Conservation (phyloP, 768 basidiomycete species). For the Astraeus odoratus region DNA sequence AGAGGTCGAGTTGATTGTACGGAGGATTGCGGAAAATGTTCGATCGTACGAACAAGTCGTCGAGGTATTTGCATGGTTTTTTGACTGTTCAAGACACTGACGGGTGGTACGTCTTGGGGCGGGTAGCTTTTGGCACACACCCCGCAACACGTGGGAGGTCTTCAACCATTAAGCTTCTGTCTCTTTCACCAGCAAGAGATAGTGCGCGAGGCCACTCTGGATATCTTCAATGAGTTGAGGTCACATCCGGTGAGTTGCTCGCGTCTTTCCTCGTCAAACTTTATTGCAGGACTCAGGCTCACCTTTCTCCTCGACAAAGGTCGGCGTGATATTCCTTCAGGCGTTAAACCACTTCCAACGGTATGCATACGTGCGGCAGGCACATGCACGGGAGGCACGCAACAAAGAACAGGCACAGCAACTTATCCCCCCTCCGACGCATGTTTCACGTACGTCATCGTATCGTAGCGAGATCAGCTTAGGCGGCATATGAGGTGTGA, state of each 20-base stretch:
- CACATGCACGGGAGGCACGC: constrained; percentile 55
- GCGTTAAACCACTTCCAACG: constrained; percentile 84
- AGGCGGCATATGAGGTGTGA: constrained; percentile 22
- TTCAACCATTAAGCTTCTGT: constrained; percentile 81
- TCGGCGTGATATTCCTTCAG: constrained; percentile 72
- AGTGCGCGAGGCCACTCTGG: constrained; percentile 74
- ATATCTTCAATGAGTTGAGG: constrained; percentile 77
- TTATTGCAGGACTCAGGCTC: constrained; percentile 2
- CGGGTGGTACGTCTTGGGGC: background rate
- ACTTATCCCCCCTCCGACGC: constrained; percentile 27
- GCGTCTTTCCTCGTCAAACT: background rate
- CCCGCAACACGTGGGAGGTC: constrained; percentile 72
- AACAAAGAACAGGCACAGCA: constrained; percentile 27
- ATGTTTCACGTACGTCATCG: constrained; percentile 34
- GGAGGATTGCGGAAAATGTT: constrained; percentile 62
- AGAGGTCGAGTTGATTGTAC: constrained; percentile 73
- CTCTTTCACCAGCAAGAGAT: constrained; percentile 81
- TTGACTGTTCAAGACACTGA: background rate
- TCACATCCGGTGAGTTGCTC: constrained; percentile 56
- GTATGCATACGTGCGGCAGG: constrained; percentile 81
- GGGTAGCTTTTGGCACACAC: constrained; percentile 72
- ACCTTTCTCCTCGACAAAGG: no score
- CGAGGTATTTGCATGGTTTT: constrained; percentile 48
- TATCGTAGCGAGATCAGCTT: constrained; percentile 42
- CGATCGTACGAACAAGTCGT: constrained; percentile 83